phyloP scores from a whole-genome alignment of 805 yeast genomes.

The Huiozyma sinensis region DNA sequence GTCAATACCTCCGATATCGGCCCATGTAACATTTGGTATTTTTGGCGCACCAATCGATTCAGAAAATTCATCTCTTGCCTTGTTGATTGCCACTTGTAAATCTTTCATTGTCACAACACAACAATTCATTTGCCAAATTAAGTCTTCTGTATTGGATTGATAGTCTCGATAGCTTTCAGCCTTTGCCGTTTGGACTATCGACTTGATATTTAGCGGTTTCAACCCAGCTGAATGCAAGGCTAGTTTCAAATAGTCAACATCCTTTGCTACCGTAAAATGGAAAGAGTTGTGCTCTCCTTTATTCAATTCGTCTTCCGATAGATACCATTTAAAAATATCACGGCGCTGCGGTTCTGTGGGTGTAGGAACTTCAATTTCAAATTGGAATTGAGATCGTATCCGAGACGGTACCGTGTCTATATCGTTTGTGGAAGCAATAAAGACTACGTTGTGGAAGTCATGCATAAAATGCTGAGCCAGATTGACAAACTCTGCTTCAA shows the following conservation, averaged over 20 bases:
- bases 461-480: conserved; percentile 44
- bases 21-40: conserved; percentile 93
- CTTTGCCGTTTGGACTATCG: conserved; percentile 61
- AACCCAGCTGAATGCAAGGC: conserved; percentile 89
- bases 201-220: conserved; percentile 68
- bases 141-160: conserved; percentile 34
- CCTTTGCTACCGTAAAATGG: conserved; percentile 2
- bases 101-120: conserved; percentile 43
- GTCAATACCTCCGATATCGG: conserved; percentile 93
- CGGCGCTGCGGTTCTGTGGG: conserved; percentile 71
- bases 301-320: conserved; percentile 26
- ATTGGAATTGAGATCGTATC: conserved; percentile 58
- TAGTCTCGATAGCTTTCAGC: conserved; percentile 32
- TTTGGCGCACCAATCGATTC: conserved; percentile 95
- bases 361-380: conserved; percentile 65
- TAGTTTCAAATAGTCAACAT: conserved; percentile 42
- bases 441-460: conserved; percentile 29
- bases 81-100: conserved; percentile 41
- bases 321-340: conserved; percentile 46
- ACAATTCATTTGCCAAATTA: conserved; percentile 15
- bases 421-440: conserved; percentile 61
- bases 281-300: not conserved
- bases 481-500: conserved; percentile 42
- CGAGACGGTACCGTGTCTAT: conserved; percentile 57
- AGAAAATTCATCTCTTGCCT: conserved; percentile 78